phyloP scores from a whole-genome alignment of 768 basidiomycete species.

The Daedaleopsis sinensis region DNA sequence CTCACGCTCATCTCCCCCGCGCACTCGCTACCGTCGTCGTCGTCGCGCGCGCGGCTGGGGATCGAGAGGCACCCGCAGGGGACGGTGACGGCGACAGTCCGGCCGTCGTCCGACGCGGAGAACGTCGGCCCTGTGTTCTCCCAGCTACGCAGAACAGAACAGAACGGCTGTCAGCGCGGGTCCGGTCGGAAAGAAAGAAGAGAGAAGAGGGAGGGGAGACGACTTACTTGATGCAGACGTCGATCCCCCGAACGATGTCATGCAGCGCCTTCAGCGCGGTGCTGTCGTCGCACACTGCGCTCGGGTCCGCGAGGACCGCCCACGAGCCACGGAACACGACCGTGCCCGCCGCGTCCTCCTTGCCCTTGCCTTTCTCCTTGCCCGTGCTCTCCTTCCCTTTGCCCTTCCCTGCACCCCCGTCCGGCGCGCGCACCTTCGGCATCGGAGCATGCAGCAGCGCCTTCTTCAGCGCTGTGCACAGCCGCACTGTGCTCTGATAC shows the following conservation, averaged over 20 bases:
- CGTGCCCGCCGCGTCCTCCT: neutral
- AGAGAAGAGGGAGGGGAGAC: neutral
- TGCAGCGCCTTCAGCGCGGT: slow-evolving; percentile 16
- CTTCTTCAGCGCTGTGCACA: neutral
- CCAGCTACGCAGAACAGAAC: neutral
- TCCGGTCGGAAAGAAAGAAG: neutral
- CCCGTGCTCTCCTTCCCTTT: slow-evolving; percentile 1
- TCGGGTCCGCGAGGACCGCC: slow-evolving; percentile 6
- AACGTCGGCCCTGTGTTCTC: neutral
- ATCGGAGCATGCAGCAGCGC: neutral
- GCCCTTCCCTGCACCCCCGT: neutral
- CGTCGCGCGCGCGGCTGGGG: neutral
- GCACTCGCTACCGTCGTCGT: neutral
- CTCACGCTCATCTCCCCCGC: slow-evolving; percentile 16
- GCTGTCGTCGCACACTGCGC: slow-evolving; percentile 6
- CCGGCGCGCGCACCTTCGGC: neutral
- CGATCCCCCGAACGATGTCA: slow-evolving; percentile 4
- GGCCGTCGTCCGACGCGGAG: neutral
- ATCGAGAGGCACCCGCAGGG: slow-evolving; percentile 14
- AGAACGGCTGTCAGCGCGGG: neutral
- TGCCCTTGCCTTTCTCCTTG: neutral
- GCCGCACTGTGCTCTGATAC: neutral
- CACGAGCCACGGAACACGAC: slow-evolving; percentile 13
- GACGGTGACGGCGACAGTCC: slow-evolving; percentile 3
- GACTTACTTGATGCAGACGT: slow-evolving; percentile 1